A percentile compares a stretch with the other conserved stretches of the same genome.
These are phyloP conservation scores for Aspergillus cristatus DNA, from an alignment of 495 filamentous ascomycete species.

Conservation along the genomic window DNA sequence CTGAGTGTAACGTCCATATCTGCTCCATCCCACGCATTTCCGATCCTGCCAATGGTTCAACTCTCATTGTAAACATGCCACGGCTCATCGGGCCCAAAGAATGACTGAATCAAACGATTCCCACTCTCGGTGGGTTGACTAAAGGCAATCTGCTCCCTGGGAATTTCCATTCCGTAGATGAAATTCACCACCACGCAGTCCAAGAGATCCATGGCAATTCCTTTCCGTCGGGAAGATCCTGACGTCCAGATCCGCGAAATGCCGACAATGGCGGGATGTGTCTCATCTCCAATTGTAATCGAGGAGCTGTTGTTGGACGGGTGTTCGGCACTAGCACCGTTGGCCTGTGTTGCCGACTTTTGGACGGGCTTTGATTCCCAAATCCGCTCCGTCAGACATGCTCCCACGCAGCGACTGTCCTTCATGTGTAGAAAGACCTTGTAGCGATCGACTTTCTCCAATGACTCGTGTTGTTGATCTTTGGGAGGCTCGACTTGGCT, in stretches of 20 bases:
- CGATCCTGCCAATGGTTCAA: conserved; percentile 4
- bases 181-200: conserved; percentile 54
- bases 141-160: conserved; percentile 57
- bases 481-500: conserved; percentile 35
- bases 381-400: conserved; percentile 59
- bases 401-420: conserved; percentile 54
- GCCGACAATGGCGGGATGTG: conserved; percentile 49
- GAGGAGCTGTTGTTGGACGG: conserved; percentile 28
- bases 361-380: conserved; percentile 45
- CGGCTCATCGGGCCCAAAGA: conserved; percentile 44
- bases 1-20: conserved; percentile 3
- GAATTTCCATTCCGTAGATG: conserved; percentile 56
- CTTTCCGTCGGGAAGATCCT: conserved; percentile 46
- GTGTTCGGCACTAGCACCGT: conserved; percentile 15
- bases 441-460: conserved; percentile 46
- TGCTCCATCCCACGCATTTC: background rate
- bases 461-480: conserved; percentile 18
- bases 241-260: conserved; percentile 70
- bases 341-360: conserved; percentile 15
- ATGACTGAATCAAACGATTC: conserved; percentile 49
- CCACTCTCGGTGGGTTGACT: conserved; percentile 71
- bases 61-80: conserved; percentile 47
- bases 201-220: conserved; percentile 52
- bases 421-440: conserved; percentile 57
- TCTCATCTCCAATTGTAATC: conserved; percentile 30